Evolutionary conservation across 2,329 filamentous ascomycete species (phyloP).

Genomic region (Cladosporium sp.): DNA sequence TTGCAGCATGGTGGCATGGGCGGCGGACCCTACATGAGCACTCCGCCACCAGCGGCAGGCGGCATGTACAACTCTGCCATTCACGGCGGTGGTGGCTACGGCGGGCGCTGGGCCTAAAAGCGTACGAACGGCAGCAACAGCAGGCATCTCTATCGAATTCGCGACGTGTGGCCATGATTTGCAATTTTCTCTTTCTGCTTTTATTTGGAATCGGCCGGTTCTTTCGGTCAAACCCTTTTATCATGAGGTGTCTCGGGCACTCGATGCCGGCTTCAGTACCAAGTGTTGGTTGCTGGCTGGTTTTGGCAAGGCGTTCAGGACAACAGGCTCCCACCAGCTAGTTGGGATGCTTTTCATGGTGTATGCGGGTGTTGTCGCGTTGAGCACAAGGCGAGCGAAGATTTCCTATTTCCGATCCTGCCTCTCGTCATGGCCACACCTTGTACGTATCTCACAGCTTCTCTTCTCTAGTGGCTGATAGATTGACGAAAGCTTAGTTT

Average conservation of each 20-base stretch:
- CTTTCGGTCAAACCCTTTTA: conserved; percentile 1
- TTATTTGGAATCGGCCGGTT: conserved; percentile 18
- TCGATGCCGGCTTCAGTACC: conserved; percentile 20
- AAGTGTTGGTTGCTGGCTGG: conserved; percentile 25
- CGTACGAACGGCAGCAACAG: conserved; percentile 5
- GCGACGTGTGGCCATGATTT: conserved; percentile 17
- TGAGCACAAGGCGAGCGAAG: conserved; percentile 7
- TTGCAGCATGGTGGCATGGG: conserved; percentile 15
- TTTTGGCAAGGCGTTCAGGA: conserved; percentile 16
- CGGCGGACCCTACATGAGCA: conserved; percentile 14
- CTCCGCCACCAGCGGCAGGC: conserved; percentile 12
- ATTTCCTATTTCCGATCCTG: conserved; percentile 15
- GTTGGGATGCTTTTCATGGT: neutral
- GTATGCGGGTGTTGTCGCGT: neutral
- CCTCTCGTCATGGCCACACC: conserved; percentile 22
- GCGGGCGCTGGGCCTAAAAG: conserved; percentile 7
- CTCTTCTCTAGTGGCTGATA: conserved; percentile 27
- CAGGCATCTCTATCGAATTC: conserved; percentile 1
- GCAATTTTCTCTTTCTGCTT: conserved; percentile 12
- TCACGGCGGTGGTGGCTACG: conserved; percentile 26
- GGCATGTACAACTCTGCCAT: conserved; percentile 25
- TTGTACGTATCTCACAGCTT: conserved; percentile 30
- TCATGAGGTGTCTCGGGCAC: conserved; percentile 23
- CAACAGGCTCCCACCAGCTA: conserved; percentile 4
- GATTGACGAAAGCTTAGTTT: conserved; percentile 31